phyloP scores from a whole-genome alignment of 148 eudicot species.

The Heliamphora exappendiculata region DNA sequence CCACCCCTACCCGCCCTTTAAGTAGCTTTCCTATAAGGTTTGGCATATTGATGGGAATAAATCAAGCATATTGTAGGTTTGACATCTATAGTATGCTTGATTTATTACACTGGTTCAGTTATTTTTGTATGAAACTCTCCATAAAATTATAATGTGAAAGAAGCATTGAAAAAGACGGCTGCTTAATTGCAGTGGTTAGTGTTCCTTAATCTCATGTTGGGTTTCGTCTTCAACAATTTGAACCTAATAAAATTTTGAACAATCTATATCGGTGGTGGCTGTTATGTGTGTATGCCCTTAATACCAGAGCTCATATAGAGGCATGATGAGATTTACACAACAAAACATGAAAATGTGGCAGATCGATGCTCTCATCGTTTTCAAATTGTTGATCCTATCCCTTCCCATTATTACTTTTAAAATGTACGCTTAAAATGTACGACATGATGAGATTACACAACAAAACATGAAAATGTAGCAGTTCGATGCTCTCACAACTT shows the following conservation, averaged over 20 bases:
- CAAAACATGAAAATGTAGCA: too few species aligned
- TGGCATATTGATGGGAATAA: too few species aligned
- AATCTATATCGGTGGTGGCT: neutral
- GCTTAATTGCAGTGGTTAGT: neutral
- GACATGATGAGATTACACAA: too few species aligned
- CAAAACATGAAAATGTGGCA: neutral
- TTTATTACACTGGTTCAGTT: neutral
- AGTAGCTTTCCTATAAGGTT: too few species aligned
- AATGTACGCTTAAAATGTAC: too few species aligned
- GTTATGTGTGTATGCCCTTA: neutral
- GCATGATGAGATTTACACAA: neutral
- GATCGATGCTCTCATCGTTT: neutral
- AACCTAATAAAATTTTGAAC: too few species aligned
- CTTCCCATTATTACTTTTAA: neutral
- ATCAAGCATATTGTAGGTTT: too few species aligned
- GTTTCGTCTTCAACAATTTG: neutral
- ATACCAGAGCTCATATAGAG: neutral
- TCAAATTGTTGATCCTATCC: neutral
- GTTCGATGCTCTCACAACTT: too few species aligned
- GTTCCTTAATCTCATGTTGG: neutral
- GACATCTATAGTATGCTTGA: too few species aligned
- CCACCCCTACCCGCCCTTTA: too few species aligned
- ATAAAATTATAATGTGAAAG: neutral
- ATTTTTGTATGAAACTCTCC: neutral
- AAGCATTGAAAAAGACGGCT: neutral